A percentile compares a stretch with the other conserved stretches of the same genome.
Evolutionary conservation across 2,329 filamentous ascomycete genomes (phyloP).

Genomic region (Intubia oerlemansii): DNA sequence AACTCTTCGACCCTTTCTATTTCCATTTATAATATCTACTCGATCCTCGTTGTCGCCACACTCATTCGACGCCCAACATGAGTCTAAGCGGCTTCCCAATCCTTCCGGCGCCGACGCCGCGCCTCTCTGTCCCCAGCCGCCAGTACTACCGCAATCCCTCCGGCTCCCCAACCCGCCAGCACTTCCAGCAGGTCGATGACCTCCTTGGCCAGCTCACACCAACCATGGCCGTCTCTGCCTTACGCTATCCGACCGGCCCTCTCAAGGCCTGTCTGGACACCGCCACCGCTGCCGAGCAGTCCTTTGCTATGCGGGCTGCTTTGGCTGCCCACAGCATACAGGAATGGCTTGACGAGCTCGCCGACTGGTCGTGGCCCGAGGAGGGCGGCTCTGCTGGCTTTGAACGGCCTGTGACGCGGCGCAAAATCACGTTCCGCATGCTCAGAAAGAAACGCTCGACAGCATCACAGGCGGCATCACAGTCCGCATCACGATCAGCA

Average conservation of each 20-base stretch:
- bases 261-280: conserved; percentile 38
- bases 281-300: conserved; percentile 43
- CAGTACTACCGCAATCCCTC: conserved; percentile 17
- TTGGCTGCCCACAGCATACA: conserved; percentile 48
- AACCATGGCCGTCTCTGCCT: conserved; percentile 35
- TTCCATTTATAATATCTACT: no score
- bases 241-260: conserved; percentile 29
- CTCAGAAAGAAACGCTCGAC: not conserved
- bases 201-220: conserved; percentile 41
- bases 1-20: no score
- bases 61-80: no score
- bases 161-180: conserved; percentile 24
- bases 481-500: conserved; percentile 1
- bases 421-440: no score
- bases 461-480: not conserved
- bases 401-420: conserved; percentile 17
- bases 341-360: conserved; percentile 55
- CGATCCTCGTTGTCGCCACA: no score
- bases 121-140: conserved; percentile 18
- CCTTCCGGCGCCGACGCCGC: conserved; percentile 15
- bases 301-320: conserved; percentile 50
- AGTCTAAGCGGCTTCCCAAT: conserved; percentile 15
- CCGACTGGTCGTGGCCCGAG: conserved; percentile 34
- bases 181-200: conserved; percentile 22
- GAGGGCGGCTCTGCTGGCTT: conserved; percentile 29